phyloP scores from a whole-genome alignment of 2,329 filamentous ascomycete genomes.

The Botryotinia convoluta region DNA sequence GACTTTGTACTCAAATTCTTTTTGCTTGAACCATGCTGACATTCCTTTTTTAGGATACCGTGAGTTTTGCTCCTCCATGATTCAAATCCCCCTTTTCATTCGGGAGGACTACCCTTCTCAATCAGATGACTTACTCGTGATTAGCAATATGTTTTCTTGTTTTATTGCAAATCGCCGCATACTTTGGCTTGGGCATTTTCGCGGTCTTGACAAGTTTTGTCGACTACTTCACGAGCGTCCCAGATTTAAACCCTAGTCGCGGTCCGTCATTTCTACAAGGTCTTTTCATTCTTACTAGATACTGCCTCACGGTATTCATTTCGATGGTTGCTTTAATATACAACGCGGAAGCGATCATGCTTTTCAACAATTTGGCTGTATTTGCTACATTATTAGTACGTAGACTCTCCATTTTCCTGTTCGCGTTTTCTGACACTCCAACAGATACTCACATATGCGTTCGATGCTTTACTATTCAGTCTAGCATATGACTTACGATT shows the following conservation, averaged over 20 bases:
- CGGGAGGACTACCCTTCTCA: neutral
- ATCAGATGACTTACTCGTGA: conserved; percentile 26
- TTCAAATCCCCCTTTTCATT: neutral
- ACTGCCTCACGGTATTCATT: conserved; percentile 3
- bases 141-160: conserved; percentile 34
- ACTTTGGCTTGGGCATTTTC: conserved; percentile 23
- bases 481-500: conserved; percentile 25
- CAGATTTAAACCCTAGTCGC: neutral
- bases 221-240: conserved; percentile 20
- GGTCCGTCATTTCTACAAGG: neutral
- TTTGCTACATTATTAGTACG: conserved; percentile 34
- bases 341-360: conserved; percentile 27
- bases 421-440: conserved; percentile 17
- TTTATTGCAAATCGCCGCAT: conserved; percentile 31
- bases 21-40: neutral
- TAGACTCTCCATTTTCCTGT: neutral
- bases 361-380: conserved; percentile 31
- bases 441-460: conserved; percentile 35
- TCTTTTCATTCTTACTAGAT: conserved; percentile 6
- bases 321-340: conserved; percentile 15
- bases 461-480: conserved; percentile 32
- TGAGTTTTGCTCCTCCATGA: neutral
- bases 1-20: conserved; percentile 15
- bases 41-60: neutral
- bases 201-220: conserved; percentile 22